A percentile compares a stretch with the other conserved stretches of the same genome.
These are phyloP conservation scores for Termitomyces sp. DNA, from an alignment of 768 basidiomycete genomes.

Conservation along the genomic window DNA sequence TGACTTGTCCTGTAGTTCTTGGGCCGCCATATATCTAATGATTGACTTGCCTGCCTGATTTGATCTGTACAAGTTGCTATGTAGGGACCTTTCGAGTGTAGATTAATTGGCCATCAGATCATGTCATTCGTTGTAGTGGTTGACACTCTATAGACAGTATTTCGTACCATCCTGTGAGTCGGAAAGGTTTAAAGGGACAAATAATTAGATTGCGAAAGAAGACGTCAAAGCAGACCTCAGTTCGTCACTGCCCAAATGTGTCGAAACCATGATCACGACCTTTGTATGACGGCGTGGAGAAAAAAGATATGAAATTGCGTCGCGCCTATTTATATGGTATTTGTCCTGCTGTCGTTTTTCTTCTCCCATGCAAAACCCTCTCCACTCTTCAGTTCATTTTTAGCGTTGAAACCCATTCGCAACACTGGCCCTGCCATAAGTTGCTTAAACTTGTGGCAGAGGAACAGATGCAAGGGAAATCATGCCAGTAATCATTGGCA, in stretches of 20 bases:
- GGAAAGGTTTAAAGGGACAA: neutral
- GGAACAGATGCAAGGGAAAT: constrained; percentile 12
- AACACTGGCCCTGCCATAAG: constrained; percentile 27
- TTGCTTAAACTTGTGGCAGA: constrained; percentile 10
- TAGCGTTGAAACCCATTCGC: no score
- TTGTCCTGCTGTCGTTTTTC: neutral
- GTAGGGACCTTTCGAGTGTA: neutral
- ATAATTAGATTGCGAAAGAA: neutral
- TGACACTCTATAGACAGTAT: no score
- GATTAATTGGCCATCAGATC: neutral
- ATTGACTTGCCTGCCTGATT: neutral
- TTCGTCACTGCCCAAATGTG: neutral
- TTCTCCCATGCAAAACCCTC: no score
- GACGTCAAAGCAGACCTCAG: neutral
- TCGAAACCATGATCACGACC: neutral
- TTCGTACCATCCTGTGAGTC: neutral
- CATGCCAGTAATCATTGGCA: no score
- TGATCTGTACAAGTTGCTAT: neutral
- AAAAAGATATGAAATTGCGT: no score
- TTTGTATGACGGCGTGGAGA: neutral
- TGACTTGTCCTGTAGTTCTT: constrained; percentile 24
- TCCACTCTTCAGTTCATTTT: neutral
- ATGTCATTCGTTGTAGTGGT: neutral
- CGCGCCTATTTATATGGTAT: no score
- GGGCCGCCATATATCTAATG: constrained; percentile 44